Percentiles rank a stretch among this genome's conserved stretches.
Conservation (phyloP, 2,329 filamentous ascomycete genomes). For the Talaromyces sp. region DNA sequence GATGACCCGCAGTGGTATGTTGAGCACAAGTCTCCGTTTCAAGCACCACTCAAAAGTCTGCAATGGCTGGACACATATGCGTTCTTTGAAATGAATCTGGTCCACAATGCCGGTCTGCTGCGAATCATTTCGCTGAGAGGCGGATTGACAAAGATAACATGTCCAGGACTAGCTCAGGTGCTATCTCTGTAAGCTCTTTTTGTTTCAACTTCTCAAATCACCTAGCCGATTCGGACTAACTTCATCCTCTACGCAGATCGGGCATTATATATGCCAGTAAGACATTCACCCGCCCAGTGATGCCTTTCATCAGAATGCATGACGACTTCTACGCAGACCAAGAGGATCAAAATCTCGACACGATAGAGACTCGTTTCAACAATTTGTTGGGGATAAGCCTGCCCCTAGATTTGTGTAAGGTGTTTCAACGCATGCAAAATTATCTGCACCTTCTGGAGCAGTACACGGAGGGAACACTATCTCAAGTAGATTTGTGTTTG, state of each 20-base stretch:
- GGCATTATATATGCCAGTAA: neutral
- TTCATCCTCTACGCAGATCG: neutral
- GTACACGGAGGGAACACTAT: neutral
- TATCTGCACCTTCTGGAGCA: neutral
- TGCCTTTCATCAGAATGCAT: neutral
- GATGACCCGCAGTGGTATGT: no score
- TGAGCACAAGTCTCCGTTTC: no score
- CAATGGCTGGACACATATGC: no score
- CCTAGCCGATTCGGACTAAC: neutral
- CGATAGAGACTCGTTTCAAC: neutral
- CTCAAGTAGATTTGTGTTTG: neutral
- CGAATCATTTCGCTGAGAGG: neutral
- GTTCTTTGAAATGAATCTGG: neutral
- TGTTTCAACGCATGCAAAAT: neutral
- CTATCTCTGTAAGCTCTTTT: neutral
- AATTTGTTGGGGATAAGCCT: neutral
- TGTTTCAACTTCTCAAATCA: neutral
- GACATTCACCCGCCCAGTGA: neutral
- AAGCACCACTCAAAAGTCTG: no score
- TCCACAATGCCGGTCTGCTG: neutral
- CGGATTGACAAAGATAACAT: neutral
- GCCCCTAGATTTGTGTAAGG: neutral
- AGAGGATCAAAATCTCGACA: neutral
- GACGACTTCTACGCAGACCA: neutral
- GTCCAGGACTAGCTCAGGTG: neutral